Conservation (phyloP, 2,329 filamentous ascomycete species). For the Aspergillus tamarii region DNA sequence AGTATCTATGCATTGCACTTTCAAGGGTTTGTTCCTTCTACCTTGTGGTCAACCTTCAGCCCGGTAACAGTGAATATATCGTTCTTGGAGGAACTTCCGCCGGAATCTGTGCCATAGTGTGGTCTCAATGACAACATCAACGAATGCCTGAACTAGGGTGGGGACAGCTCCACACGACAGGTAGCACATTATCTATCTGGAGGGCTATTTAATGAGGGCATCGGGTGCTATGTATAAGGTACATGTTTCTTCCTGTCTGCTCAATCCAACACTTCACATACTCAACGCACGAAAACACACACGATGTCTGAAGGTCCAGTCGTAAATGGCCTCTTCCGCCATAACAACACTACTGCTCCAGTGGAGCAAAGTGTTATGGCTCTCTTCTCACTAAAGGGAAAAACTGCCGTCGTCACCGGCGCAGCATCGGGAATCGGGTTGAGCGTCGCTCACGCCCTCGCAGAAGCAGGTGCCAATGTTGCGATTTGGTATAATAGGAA, state of each 20-base stretch:
- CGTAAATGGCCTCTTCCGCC: not conserved
- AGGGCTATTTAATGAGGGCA: not conserved
- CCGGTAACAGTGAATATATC: not conserved
- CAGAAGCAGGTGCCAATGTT: conserved; percentile 1
- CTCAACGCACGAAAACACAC: not conserved
- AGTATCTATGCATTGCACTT: fast-evolving
- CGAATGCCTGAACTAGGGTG: not conserved
- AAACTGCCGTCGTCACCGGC: not conserved
- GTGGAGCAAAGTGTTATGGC: not conserved
- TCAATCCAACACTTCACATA: not conserved
- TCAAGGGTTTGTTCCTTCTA: not conserved
- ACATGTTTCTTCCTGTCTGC: not conserved
- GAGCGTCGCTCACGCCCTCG: not conserved
- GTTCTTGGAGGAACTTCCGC: not conserved
- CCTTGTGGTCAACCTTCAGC: not conserved
- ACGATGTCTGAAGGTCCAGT: not conserved
- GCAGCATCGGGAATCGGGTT: not conserved
- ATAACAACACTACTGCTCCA: not conserved
- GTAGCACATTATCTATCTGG: not conserved
- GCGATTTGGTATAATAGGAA: conserved; percentile 2
- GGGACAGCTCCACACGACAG: not conserved
- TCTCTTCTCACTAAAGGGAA: not conserved
- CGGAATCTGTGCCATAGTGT: not conserved
- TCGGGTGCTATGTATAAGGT: not conserved
- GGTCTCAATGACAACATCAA: not conserved